These are phyloP conservation scores for Salix udensis DNA, from an alignment of 345 rosid species.

Conservation along the genomic window DNA sequence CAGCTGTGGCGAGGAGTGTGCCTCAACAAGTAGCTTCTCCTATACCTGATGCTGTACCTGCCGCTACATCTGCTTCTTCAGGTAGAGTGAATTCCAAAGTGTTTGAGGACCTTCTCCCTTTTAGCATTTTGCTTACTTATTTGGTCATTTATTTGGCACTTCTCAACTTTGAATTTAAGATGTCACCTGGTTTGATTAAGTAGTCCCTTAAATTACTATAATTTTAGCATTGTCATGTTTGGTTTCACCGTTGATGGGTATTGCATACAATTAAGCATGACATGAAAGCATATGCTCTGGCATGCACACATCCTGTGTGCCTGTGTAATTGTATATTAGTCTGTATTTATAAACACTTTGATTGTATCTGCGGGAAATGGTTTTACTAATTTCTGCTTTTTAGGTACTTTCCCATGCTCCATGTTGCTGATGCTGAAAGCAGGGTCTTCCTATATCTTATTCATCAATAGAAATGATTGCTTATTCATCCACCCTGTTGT, in stretches of 20 bases:
- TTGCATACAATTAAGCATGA: background rate
- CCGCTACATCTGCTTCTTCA: conserved; percentile 46
- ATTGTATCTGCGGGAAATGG: background rate
- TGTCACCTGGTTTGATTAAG: background rate
- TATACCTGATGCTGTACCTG: conserved; percentile 27
- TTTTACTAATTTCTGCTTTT: background rate
- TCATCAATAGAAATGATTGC: background rate
- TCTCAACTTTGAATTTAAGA: background rate
- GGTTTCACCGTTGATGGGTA: background rate
- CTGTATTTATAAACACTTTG: background rate
- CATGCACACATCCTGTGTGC: background rate
- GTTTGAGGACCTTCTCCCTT: conserved; percentile 8
- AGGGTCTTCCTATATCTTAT: background rate
- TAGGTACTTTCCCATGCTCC: background rate
- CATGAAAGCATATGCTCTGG: background rate
- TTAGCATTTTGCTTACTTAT: background rate
- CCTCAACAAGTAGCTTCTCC: conserved; percentile 57
- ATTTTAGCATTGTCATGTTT: background rate
- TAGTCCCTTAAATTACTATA: background rate
- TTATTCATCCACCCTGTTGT: background rate
- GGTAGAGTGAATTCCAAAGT: conserved; percentile 37
- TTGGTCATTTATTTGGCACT: background rate
- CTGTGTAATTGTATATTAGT: background rate
- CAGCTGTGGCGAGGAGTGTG: conserved; percentile 50
- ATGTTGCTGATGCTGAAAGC: background rate